A percentile compares a stretch with the other conserved stretches of the same genome.
phyloP scores from a whole-genome alignment of 2,329 filamentous ascomycete genomes.

The Exophiala xenobiotica region DNA sequence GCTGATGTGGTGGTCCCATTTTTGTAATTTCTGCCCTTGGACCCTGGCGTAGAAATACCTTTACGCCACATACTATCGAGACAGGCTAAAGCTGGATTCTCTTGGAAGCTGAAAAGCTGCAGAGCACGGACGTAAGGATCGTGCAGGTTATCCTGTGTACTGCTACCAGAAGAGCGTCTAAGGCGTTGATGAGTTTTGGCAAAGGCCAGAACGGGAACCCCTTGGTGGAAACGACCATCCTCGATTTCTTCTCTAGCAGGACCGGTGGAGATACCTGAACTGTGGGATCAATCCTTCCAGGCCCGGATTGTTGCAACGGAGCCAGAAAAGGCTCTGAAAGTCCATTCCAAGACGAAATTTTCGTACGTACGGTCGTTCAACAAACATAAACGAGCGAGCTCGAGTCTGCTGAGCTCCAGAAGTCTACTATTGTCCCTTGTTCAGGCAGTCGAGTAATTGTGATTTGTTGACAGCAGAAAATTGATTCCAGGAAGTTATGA shows the following conservation, averaged over 20 bases:
- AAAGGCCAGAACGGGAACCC: neutral
- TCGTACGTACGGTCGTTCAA: neutral
- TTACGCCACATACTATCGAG: too few relatives aligned
- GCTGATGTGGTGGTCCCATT: too few relatives aligned
- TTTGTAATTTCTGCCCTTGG: too few relatives aligned
- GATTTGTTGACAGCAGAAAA: neutral
- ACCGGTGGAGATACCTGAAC: neutral
- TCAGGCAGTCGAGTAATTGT: neutral
- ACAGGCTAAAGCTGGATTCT: too few relatives aligned
- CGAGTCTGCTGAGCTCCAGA: neutral
- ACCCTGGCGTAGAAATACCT: too few relatives aligned
- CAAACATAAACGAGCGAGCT: neutral
- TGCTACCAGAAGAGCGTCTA: too few relatives aligned
- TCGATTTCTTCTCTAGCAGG: slow-evolving; percentile 1
- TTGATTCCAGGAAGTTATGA: slow-evolving; percentile 1
- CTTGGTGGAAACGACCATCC: neutral
- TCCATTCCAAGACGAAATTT: neutral
- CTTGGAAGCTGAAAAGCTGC: too few relatives aligned
- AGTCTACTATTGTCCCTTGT: slow-evolving; percentile 1
- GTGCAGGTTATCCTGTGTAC: too few relatives aligned
- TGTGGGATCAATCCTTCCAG: neutral
- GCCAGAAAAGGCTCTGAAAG: neutral
- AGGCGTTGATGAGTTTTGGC: too few relatives aligned
- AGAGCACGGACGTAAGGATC: too few relatives aligned
- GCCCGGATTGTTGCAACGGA: neutral